Conservation (phyloP, 371 early-diverging fungal species). For the Haplosporangium sp. region DNA sequence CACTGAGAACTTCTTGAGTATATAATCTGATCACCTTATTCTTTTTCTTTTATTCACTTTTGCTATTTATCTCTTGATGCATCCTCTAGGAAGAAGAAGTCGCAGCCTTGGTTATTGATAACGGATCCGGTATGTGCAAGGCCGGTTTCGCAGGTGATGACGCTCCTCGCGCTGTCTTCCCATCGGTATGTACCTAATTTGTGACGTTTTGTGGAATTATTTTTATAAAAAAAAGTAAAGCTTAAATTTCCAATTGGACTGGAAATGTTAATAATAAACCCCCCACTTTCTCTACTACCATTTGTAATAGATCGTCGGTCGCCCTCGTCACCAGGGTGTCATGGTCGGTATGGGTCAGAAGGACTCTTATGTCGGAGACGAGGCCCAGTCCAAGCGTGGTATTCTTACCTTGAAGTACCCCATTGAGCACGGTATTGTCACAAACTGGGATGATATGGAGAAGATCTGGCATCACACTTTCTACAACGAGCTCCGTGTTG, state of each 20-base stretch:
- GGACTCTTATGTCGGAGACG: conserved; percentile 92
- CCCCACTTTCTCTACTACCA: background rate
- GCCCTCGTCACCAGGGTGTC: conserved; percentile 56
- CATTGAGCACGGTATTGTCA: conserved; percentile 96
- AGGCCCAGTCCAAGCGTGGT: conserved; percentile 90
- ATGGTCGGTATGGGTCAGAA: conserved; percentile 77
- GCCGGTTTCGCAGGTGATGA: conserved; percentile 98
- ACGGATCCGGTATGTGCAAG: conserved; percentile 98
- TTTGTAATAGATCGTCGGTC: conserved; percentile 79
- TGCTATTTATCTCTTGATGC: background rate
- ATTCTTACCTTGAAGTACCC: conserved; percentile 90
- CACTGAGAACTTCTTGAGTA: background rate
- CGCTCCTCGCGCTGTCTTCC: conserved; percentile 92
- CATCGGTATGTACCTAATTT: conserved; percentile 63
- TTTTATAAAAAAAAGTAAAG: no score
- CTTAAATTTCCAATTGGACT: background rate
- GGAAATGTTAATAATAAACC: no score
- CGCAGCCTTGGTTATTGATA: conserved; percentile 54
- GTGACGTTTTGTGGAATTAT: background rate
- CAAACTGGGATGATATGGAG: conserved; percentile 98
- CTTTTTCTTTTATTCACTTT: conserved; percentile 13
- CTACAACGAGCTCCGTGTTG: conserved; percentile 69
- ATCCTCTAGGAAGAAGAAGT: conserved; percentile 43
- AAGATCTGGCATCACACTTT: no score
- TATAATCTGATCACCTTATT: conserved; percentile 12